Evolutionary conservation across 2,329 filamentous ascomycete species (phyloP), one percentile per base, ranked within the genome.

Genomic region (Aspergillaceae sp.): DNA sequence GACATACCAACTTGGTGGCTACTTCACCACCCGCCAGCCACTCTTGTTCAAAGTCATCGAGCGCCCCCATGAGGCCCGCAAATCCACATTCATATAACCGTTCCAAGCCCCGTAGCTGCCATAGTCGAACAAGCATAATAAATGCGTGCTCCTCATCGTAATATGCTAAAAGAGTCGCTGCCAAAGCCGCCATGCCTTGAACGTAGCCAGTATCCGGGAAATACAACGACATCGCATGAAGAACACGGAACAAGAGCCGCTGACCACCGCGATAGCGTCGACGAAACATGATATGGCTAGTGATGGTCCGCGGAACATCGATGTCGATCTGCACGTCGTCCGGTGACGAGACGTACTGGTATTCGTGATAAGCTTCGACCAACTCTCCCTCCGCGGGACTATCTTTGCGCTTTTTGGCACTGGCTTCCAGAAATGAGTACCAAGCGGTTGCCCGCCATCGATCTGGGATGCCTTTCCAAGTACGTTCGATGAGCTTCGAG

Each of bases 391-490:
- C 87, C 0, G 80, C 74, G 3, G 79, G 77, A 43, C 77, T 80
- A 48, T 79, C 74, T 43, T 74, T 69, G 51, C 79, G 74, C 50
- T 76, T 79, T 59, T 78, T 82, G 32, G 89, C 88, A 52, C 87
- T 91, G 6, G 84, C 73, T 5, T 82, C 78, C 29, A 98, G 77
- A 62, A 98, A 98, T 3, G 89, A 88, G 70, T 91, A 91, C 92
- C 92, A 98, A 2, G 91, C 92, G 1, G 87, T 85, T 30, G 85
- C 80, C 43, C 92, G 84, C 92, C 92, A 98, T 51, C 88, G 82
- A 67, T 98, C 92, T 0, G 92, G 92, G 52, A 98, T 95, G 29
- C 92, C 92, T 64, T 98, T 98, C 92, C 92, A 98, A 1, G 89
- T 94, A 46, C 92, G 80, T 54, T 90, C 85, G 48, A 95, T 83